A percentile compares a stretch with the other conserved stretches of the same genome.
phyloP scores from a whole-genome alignment of 345 rosid genomes.

The Pugionium dolabratum region DNA sequence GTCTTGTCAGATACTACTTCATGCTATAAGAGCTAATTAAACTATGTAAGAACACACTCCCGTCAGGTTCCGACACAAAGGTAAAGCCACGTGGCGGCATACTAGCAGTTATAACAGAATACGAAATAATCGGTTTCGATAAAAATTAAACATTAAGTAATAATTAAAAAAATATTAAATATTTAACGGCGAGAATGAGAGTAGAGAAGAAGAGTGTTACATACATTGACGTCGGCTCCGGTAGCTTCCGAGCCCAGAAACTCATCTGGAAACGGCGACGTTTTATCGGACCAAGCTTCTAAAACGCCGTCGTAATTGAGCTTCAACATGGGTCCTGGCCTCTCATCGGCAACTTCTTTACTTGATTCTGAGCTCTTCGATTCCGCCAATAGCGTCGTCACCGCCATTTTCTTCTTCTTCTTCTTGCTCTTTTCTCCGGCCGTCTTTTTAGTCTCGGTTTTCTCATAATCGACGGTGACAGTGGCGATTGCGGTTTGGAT shows the following conservation, averaged over 20 bases:
- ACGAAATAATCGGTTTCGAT: not conserved
- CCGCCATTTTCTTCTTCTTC: slow-evolving; percentile 47
- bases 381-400: slow-evolving; percentile 26
- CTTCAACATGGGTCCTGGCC: slow-evolving; percentile 54
- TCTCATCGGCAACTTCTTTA: slow-evolving; percentile 40
- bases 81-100: slow-evolving; percentile 20
- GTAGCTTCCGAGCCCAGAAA: slow-evolving; percentile 42
- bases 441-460: slow-evolving; percentile 2
- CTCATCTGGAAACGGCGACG: slow-evolving; percentile 67
- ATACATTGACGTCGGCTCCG: slow-evolving; percentile 71
- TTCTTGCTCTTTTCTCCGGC: slow-evolving; percentile 36
- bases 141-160: slow-evolving; percentile 1
- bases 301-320: slow-evolving; percentile 72
- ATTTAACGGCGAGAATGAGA: not conserved
- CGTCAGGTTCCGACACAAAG: not conserved
- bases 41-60: slow-evolving; percentile 26
- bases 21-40: not conserved
- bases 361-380: not conserved
- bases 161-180: too few species aligned
- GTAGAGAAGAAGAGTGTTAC: slow-evolving; percentile 38
- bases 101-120: too few species aligned
- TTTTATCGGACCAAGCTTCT: slow-evolving; percentile 72
- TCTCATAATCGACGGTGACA: not conserved
- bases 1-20: slow-evolving; percentile 24
- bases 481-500: slow-evolving; percentile 25